These are phyloP conservation scores for Colletotrichum spinosum DNA, from an alignment of 2,329 filamentous ascomycete species.

Conservation along the genomic window DNA sequence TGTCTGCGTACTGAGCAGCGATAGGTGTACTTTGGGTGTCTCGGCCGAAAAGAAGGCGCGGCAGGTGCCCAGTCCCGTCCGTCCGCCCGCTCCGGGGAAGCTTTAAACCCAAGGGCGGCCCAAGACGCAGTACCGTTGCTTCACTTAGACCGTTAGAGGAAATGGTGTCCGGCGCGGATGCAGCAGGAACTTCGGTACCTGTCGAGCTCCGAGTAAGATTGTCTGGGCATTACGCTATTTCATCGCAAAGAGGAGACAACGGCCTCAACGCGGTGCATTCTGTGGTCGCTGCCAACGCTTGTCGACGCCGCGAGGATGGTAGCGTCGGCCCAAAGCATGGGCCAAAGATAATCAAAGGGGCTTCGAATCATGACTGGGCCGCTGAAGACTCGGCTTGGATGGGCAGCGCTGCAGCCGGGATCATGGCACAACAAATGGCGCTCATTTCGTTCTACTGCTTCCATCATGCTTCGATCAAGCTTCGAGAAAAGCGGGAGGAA, in stretches of 20 bases:
- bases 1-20: not conserved
- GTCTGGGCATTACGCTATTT: not conserved
- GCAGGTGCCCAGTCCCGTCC: slow-evolving; percentile 30
- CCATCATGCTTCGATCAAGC: slow-evolving; percentile 25
- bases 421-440: slow-evolving; percentile 10
- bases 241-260: too few relatives aligned
- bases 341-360: not conserved
- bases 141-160: slow-evolving; percentile 17
- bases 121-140: slow-evolving; percentile 22
- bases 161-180: slow-evolving; percentile 8
- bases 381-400: too few relatives aligned
- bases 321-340: too few relatives aligned
- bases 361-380: slow-evolving; percentile 1
- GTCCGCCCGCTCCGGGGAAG: slow-evolving; percentile 31
- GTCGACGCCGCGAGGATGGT: too few relatives aligned
- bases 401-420: slow-evolving; percentile 9
- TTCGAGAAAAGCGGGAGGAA: slow-evolving; percentile 32
- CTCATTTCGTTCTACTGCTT: slow-evolving; percentile 27
- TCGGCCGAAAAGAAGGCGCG: slow-evolving; percentile 28
- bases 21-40: slow-evolving; percentile 1
- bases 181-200: slow-evolving; percentile 21
- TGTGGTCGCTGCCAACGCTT: too few relatives aligned
- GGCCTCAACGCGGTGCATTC: too few relatives aligned
- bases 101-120: slow-evolving; percentile 20
- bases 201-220: not conserved